Percentiles rank a stretch among this genome's conserved stretches.
Evolutionary conservation across 73 alveolate genomes (phyloP).

Genomic region (Paramecium pentaurelia): DNA sequence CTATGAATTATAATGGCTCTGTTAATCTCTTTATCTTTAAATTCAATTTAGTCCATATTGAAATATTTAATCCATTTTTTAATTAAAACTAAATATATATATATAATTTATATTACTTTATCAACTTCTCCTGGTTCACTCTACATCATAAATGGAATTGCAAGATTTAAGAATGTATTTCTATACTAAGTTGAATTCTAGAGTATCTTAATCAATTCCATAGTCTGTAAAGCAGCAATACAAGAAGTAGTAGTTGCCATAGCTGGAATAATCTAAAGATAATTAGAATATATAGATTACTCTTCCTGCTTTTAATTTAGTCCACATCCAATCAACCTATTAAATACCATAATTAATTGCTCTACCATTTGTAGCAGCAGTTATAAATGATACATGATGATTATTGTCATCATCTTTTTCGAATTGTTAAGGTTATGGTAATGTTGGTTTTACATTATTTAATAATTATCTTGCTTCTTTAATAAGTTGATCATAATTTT

Average conservation of each 20-base stretch:
- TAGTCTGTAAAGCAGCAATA: background rate
- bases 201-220: background rate
- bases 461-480: constrained; percentile 37
- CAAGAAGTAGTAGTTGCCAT: constrained; percentile 78
- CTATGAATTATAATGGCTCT: background rate
- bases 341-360: constrained; percentile 77
- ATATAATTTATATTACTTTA: background rate
- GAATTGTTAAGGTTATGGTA: constrained; percentile 69
- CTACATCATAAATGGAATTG: background rate
- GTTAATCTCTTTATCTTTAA: background rate
- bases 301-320: constrained; percentile 93
- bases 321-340: constrained; percentile 90
- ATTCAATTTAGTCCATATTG: background rate
- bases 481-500: constrained; percentile 59
- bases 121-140: background rate
- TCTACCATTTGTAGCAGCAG: constrained; percentile 87
- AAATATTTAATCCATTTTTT: background rate
- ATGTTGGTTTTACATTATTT: constrained; percentile 6
- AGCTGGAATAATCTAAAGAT: constrained; percentile 85
- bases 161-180: background rate
- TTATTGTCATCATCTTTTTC: constrained; percentile 93
- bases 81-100: background rate
- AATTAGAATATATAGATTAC: background rate
- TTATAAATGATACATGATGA: constrained; percentile 87
- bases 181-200: background rate